Evolutionary conservation across 768 basidiomycete species (phyloP), one percentile per base, ranked within the genome.

Genomic region (Macrocybe gigantea): DNA sequence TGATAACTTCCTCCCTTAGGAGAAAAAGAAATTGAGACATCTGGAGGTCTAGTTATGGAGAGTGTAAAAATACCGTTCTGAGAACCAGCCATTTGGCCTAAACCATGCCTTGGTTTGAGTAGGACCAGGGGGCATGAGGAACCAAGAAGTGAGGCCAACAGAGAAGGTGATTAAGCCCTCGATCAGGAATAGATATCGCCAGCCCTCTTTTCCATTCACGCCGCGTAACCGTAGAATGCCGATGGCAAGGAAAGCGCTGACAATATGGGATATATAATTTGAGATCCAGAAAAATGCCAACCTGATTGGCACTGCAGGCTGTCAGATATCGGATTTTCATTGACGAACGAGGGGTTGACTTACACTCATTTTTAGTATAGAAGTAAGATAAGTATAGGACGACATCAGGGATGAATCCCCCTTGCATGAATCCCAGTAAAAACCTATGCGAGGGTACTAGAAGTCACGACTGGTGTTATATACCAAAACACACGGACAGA

Each of bases 241-340:
- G 0, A 78, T 79, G 0, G 81, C 85, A 7, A 86, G 57, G 60
- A 89, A 86, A 2, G 79, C 77, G 43, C 76, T 71, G 13, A 80
- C 52, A 43, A 87, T 79, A 39, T 74, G 62, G 3, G 77, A 68
- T 1, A 74, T 46, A 45, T 83, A 79, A 59, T 77, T 76, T 4
- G 79, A 78, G 30, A 77, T 69, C 83, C 82, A 88, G 69, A 86
- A 85, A 55, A 73, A 78, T 1, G 81, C 82, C 7, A 87, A 68
- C n/a, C 85, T 75, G 38, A 84, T 74, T 2, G 83, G 80, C 0
- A 84, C 76, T 79, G 52, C 31, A 22, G 22, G 22, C 22, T 22
- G 22, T 22, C 2, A 22, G 22, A 22, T 22, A 22, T 22, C 22
- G 22, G 22, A 22, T 22, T 22, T 22, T 22, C 22, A 22, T 22